These are phyloP conservation scores for Penicillium sp. DNA, from an alignment of 2,329 filamentous ascomycete genomes.

Conservation along the genomic window DNA sequence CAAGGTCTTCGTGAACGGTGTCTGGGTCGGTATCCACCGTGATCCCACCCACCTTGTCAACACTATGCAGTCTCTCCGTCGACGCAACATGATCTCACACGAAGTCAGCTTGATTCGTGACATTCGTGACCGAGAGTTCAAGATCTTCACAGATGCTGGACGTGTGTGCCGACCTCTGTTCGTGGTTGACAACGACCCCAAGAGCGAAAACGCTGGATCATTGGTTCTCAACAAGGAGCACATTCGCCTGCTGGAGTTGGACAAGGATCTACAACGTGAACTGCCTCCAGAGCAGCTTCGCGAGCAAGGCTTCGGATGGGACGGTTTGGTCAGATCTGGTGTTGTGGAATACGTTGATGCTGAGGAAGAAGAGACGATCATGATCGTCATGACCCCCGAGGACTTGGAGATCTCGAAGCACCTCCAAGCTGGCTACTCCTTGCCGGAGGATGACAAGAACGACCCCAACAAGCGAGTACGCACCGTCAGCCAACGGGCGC, in stretches of 20 bases:
- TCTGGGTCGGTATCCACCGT: constrained; percentile 95
- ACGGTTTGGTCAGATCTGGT: constrained; percentile 80
- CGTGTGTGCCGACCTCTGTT: constrained; percentile 93
- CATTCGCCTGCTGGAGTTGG: constrained; percentile 75
- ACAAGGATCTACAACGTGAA: constrained; percentile 69
- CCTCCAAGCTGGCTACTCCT: constrained; percentile 68
- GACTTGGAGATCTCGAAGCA: constrained; percentile 81
- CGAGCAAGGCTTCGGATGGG: constrained; percentile 78
- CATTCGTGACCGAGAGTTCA: constrained; percentile 96
- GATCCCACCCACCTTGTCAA: constrained; percentile 85
- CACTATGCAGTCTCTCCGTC: constrained; percentile 76
- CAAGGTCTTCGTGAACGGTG: constrained; percentile 97
- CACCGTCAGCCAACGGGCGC: constrained; percentile 82
- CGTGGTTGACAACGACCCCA: constrained; percentile 84
- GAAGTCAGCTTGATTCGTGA: constrained; percentile 96
- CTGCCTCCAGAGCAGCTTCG: constrained; percentile 64
- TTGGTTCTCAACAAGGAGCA: constrained; percentile 86
- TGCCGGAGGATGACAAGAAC: constrained; percentile 66
- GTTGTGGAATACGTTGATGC: constrained; percentile 96
- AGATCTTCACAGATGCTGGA: constrained; percentile 96
- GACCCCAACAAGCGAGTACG: constrained; percentile 87
- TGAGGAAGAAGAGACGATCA: constrained; percentile 96
- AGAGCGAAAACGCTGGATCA: constrained; percentile 75
- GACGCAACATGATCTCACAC: constrained; percentile 82
- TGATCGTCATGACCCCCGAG: constrained; percentile 99